Evolutionary conservation across 495 filamentous ascomycete species (phyloP).

Genomic region (Tricharina praecox): DNA sequence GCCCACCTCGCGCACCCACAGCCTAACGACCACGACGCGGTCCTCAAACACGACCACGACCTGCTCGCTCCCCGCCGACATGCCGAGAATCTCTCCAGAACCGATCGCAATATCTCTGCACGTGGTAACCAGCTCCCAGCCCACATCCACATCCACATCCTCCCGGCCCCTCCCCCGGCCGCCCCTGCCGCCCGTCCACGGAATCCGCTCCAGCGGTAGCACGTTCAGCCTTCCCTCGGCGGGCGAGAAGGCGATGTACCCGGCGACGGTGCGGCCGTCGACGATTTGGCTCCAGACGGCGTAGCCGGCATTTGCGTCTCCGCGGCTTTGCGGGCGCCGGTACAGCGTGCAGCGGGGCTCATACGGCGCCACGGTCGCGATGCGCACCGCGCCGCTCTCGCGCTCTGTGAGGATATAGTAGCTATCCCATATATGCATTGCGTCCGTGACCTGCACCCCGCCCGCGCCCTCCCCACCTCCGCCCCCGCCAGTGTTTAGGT

Average conservation of each 20-base stretch:
- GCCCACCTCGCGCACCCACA: conserved; percentile 12
- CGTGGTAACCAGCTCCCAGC: conserved; percentile 3
- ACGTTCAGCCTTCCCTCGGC: conserved; percentile 15
- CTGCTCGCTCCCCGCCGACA: conserved; percentile 10
- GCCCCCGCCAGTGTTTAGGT: too few species aligned
- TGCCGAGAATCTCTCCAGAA: conserved; percentile 14
- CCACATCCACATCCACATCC: conserved; percentile 5
- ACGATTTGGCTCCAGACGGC: conserved; percentile 7
- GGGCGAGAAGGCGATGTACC: conserved; percentile 19
- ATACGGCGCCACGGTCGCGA: conserved; percentile 17
- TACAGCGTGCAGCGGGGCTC: conserved; percentile 14
- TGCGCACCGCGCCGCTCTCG: conserved; percentile 11
- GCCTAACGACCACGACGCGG: conserved; percentile 13
- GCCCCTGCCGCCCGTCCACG: conserved; percentile 11
- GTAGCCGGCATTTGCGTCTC: conserved; percentile 11
- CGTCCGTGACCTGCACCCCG: conserved; percentile 10
- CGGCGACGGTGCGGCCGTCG: not conserved
- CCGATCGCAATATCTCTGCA: conserved; percentile 19
- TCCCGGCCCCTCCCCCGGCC: too few species aligned
- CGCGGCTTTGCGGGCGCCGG: conserved; percentile 1
- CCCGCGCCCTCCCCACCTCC: too few species aligned
- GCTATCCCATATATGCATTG: conserved; percentile 18
- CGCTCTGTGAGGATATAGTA: conserved; percentile 21
- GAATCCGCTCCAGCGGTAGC: conserved; percentile 13
- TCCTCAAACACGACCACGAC: conserved; percentile 15